Evolutionary conservation across 2,329 filamentous ascomycete species (phyloP).

Genomic region (Fusarium nodosum): DNA sequence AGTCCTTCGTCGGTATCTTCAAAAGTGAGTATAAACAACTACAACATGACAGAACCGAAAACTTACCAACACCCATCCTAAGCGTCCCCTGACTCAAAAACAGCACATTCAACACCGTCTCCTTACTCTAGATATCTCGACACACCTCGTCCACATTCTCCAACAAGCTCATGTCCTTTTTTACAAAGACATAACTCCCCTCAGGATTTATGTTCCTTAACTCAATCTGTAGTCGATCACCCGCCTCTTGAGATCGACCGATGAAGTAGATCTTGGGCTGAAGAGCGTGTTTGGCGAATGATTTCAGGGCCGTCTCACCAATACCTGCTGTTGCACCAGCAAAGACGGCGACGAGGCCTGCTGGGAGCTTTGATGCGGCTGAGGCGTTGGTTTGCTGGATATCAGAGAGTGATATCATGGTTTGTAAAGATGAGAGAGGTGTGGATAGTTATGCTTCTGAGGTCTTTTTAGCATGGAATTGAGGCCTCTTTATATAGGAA

Average conservation of each 20-base stretch:
- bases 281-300: slow-evolving; percentile 58
- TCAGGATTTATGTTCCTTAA: slow-evolving; percentile 58
- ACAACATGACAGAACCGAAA: background rate
- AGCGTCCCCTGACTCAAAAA: slow-evolving; percentile 60
- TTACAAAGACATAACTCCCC: slow-evolving; percentile 62
- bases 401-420: slow-evolving; percentile 36
- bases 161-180: slow-evolving; percentile 64
- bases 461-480: fast-evolving
- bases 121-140: slow-evolving; percentile 59
- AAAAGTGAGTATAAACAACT: slow-evolving; percentile 1
- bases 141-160: slow-evolving; percentile 65
- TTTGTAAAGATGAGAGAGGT: background rate
- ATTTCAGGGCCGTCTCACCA: slow-evolving; percentile 62
- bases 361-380: slow-evolving; percentile 17
- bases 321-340: slow-evolving; percentile 69
- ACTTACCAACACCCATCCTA: slow-evolving; percentile 43
- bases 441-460: background rate
- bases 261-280: slow-evolving; percentile 65
- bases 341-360: slow-evolving; percentile 61
- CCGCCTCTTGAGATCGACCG: slow-evolving; percentile 59
- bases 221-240: slow-evolving; percentile 57
- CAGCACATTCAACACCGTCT: slow-evolving; percentile 61
- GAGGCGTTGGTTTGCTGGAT: slow-evolving; percentile 35
- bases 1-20: slow-evolving; percentile 71
- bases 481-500: background rate